These are phyloP conservation scores for Diplodia corticola DNA, from an alignment of 2,329 filamentous ascomycete species.

Conservation along the genomic window DNA sequence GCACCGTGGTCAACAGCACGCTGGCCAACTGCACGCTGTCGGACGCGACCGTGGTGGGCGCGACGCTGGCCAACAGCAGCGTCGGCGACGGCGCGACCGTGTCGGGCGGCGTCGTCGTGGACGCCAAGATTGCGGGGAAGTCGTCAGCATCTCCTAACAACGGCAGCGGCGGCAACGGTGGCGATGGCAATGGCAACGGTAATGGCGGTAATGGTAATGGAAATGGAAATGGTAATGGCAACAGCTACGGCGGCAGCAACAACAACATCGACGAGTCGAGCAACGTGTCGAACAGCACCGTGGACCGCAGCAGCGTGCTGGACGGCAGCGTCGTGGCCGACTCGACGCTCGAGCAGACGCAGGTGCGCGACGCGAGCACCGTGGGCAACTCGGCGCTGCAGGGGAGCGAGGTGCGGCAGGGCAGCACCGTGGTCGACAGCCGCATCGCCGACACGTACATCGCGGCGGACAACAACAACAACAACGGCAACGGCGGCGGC, in stretches of 20 bases:
- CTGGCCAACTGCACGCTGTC: neutral
- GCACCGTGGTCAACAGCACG: neutral
- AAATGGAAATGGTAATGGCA: too few species aligned
- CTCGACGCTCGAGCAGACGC: neutral
- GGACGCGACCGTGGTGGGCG: neutral
- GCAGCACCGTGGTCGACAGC: neutral
- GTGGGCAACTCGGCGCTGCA: neutral
- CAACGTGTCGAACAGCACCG: neutral
- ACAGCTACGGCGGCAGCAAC: neutral
- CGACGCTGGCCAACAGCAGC: neutral
- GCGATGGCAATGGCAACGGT: too few species aligned
- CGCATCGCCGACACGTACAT: neutral
- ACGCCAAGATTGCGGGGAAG: too few species aligned
- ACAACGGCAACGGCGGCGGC: too few species aligned
- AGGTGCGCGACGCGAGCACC: neutral
- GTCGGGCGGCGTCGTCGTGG: neutral
- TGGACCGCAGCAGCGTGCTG: neutral
- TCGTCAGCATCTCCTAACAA: neutral
- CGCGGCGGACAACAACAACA: too few species aligned
- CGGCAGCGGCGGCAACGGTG: neutral
- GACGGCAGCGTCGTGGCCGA: neutral
- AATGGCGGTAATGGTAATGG: too few species aligned
- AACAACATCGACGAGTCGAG: neutral
- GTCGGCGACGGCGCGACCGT: neutral
- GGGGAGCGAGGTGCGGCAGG: neutral